Conservation (phyloP, 176 grass and related monocot genomes). For the Otatea glauca region DNA sequence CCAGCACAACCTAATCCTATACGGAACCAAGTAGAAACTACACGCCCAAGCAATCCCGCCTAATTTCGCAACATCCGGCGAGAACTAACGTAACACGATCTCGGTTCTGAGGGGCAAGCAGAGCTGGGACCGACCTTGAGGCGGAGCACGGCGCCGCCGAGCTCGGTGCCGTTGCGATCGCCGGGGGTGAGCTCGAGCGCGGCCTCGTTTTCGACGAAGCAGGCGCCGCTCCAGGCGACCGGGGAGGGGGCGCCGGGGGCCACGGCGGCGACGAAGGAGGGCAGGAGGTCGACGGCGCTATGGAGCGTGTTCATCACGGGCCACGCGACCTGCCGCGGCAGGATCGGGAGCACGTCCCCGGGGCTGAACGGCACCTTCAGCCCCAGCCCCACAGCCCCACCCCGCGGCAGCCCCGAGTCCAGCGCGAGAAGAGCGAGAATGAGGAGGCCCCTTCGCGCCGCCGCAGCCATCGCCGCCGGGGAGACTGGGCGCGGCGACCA, state of each 20-base stretch:
- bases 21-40: neutral
- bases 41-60: neutral
- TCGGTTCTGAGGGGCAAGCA: no score
- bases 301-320: slow-evolving; percentile 77
- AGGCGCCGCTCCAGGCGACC: slow-evolving; percentile 60
- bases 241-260: slow-evolving; percentile 41
- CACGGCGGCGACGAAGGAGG: slow-evolving; percentile 70
- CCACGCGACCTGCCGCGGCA: slow-evolving; percentile 79
- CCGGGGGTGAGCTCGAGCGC: slow-evolving; percentile 65
- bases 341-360: slow-evolving; percentile 75
- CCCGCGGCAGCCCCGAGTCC: slow-evolving; percentile 29
- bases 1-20: neutral
- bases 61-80: neutral
- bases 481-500: neutral
- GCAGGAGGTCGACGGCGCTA: slow-evolving; percentile 84
- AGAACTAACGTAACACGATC: neutral
- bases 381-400: slow-evolving; percentile 33
- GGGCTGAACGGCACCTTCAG: slow-evolving; percentile 68
- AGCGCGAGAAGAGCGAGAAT: neutral
- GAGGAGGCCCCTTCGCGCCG: neutral
- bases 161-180: slow-evolving; percentile 49
- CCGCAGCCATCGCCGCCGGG: slow-evolving; percentile 22
- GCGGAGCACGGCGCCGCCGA: slow-evolving; percentile 62
- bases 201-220: slow-evolving; percentile 78
- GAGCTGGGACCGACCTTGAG: slow-evolving; percentile 53